Percentiles rank a stretch among this genome's conserved stretches.
Evolutionary conservation across 2,329 filamentous ascomycete species (phyloP).

Genomic region (Diplocarpon rosae): DNA sequence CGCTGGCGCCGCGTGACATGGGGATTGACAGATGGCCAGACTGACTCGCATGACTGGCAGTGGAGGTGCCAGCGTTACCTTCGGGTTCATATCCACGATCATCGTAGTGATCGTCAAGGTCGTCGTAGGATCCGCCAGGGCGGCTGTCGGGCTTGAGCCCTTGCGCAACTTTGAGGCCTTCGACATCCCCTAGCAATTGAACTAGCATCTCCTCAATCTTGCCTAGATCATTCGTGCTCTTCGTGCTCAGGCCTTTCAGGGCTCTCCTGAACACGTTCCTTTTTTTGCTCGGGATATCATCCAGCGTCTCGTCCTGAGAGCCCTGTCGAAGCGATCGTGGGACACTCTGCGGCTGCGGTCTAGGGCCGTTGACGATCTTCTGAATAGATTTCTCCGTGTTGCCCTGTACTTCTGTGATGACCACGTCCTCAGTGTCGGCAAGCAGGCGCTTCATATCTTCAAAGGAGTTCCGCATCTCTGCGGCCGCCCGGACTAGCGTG

Average conservation of each 20-base stretch:
- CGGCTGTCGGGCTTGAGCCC: conserved; percentile 40
- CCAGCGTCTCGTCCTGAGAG: conserved; percentile 42
- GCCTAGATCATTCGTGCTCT: conserved; percentile 76
- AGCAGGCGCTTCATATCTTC: conserved; percentile 92
- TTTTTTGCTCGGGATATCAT: conserved; percentile 61
- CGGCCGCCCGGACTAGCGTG: conserved; percentile 82
- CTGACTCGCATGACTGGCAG: conserved; percentile 59
- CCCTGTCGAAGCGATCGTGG: conserved; percentile 32
- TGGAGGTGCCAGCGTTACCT: conserved; percentile 65
- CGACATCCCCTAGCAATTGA: conserved; percentile 84
- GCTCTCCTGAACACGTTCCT: conserved; percentile 90
- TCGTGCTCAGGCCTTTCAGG: conserved; percentile 79
- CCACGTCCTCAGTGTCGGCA: conserved; percentile 77
- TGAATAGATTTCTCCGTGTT: conserved; percentile 80
- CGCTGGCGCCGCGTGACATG: conserved; percentile 35
- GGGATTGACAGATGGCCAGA: conserved; percentile 64
- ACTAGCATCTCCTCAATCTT: conserved; percentile 89
- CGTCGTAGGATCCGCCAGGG: conserved; percentile 55
- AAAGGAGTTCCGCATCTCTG: conserved; percentile 95
- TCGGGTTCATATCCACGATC: conserved; percentile 74
- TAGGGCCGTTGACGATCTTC: conserved; percentile 72
- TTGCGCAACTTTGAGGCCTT: conserved; percentile 58
- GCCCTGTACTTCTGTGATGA: conserved; percentile 77
- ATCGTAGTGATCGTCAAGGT: conserved; percentile 53
- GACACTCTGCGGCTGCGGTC: conserved; percentile 61